Percentiles rank a stretch among this genome's conserved stretches.
phyloP scores from a whole-genome alignment of 208 protist species.

The Acanthamoeba lenticulata region DNA sequence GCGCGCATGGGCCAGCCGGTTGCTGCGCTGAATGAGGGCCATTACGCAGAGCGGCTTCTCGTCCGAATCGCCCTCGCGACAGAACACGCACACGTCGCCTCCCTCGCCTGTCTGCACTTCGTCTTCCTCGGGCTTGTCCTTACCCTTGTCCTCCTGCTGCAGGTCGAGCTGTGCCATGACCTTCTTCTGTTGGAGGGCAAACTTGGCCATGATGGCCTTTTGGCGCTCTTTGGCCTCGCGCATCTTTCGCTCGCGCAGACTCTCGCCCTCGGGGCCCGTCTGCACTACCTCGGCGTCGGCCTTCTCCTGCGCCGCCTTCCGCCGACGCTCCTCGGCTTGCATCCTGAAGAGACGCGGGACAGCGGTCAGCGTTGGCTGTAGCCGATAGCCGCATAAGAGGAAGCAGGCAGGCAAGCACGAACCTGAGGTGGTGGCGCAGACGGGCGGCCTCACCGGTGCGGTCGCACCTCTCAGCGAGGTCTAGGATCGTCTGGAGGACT shows the following conservation, averaged over 20 bases:
- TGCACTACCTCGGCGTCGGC: neutral
- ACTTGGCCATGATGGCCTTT: constrained; percentile 56
- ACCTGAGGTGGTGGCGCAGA: neutral
- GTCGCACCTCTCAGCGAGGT: neutral
- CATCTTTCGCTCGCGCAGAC: neutral
- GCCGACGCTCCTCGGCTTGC: neutral
- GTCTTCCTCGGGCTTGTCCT: neutral
- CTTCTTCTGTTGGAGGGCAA: constrained; percentile 28
- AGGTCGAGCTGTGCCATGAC: neutral
- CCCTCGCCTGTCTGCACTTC: neutral
- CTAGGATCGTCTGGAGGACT: neutral
- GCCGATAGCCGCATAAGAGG: no score
- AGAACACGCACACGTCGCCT: constrained; percentile 57
- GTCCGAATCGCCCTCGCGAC: constrained; percentile 24
- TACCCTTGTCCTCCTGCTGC: neutral
- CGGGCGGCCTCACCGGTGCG: neutral
- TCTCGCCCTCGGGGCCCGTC: neutral
- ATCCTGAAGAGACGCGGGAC: no score
- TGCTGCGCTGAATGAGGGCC: constrained; percentile 30
- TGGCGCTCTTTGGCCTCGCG: constrained; percentile 23
- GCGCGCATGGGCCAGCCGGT: neutral
- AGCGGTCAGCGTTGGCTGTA: no score
- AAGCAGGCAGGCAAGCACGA: no score
- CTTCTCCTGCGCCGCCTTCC: neutral
- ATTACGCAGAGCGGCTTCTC: constrained; percentile 14